These are phyloP conservation scores for Tuber indicum DNA, from an alignment of 495 filamentous ascomycete genomes.

Conservation along the genomic window DNA sequence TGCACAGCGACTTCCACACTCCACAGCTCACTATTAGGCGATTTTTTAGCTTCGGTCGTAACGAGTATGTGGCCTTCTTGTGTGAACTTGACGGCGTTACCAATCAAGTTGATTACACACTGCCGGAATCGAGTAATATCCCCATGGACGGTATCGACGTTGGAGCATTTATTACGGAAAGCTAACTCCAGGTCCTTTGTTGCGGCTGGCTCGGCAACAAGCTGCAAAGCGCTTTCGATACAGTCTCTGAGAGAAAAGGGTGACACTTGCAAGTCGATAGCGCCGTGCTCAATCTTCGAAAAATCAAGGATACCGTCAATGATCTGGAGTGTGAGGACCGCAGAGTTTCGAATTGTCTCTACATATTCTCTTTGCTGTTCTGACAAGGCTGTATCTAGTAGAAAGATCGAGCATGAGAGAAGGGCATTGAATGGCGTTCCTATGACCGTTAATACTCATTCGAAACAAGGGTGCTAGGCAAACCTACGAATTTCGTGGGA, in stretches of 20 bases:
- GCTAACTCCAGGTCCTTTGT: conserved; percentile 65
- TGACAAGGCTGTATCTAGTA: conserved; percentile 54
- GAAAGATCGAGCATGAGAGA: conserved; percentile 41
- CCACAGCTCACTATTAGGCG: conserved; percentile 30
- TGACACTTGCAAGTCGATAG: conserved; percentile 58
- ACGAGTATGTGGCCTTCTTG: conserved; percentile 55
- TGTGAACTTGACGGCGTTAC: conserved; percentile 69
- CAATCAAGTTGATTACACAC: conserved; percentile 63
- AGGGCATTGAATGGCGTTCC: conserved; percentile 41
- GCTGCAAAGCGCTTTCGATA: conserved; percentile 64
- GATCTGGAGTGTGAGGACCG: conserved; percentile 59
- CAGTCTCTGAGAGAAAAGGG: conserved; percentile 63
- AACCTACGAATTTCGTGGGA: conserved; percentile 38
- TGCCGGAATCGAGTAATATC: conserved; percentile 64
- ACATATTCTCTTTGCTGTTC: conserved; percentile 51
- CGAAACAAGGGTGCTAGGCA: background rate
- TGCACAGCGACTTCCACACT: conserved; percentile 36
- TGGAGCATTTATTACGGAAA: conserved; percentile 58
- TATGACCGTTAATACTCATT: conserved; percentile 7
- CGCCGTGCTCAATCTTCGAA: conserved; percentile 63
- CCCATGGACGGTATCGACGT: conserved; percentile 58
- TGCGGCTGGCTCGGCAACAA: conserved; percentile 59
- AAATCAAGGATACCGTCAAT: conserved; percentile 69
- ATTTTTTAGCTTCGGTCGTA: conserved; percentile 31
- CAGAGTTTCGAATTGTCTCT: conserved; percentile 62